Percentiles rank a stretch among this genome's conserved stretches.
Conservation (phyloP, 2,329 filamentous ascomycete genomes). For the Fusarium mangiferae region DNA sequence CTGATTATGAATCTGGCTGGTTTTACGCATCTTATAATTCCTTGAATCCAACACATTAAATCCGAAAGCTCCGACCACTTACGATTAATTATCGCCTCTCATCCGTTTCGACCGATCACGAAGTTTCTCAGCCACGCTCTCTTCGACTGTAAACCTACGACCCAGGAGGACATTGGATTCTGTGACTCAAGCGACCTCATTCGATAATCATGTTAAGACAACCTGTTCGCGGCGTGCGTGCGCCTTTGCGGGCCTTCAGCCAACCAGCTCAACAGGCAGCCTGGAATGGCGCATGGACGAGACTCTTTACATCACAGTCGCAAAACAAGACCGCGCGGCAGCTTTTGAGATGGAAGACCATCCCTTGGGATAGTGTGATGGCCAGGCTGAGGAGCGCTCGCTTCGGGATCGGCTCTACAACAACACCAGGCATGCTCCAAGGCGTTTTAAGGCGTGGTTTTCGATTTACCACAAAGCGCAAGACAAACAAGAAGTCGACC, state of each 20-base stretch:
- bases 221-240: conserved; percentile 37
- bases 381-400: conserved; percentile 29
- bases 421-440: conserved; percentile 36
- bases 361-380: conserved; percentile 33
- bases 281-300: conserved; percentile 45
- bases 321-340: conserved; percentile 30
- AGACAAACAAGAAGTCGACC: conserved; percentile 40
- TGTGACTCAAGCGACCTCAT: background rate
- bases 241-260: conserved; percentile 34
- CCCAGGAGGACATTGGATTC: background rate
- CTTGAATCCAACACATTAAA: conserved; percentile 17
- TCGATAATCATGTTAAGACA: conserved; percentile 42
- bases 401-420: conserved; percentile 26
- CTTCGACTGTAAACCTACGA: background rate
- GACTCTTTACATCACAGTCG: conserved; percentile 43
- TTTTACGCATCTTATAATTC: conserved; percentile 6
- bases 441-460: conserved; percentile 48
- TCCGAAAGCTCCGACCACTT: conserved; percentile 40
- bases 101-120: conserved; percentile 18
- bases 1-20: conserved; percentile 6
- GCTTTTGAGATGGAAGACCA: conserved; percentile 34
- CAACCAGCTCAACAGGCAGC: conserved; percentile 33
- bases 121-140: conserved; percentile 18
- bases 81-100: conserved; percentile 31
- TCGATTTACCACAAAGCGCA: conserved; percentile 49